Evolutionary conservation across 1,284 basidiomycete genomes (phyloP).

Genomic region (Afroboletus lepidellus): DNA sequence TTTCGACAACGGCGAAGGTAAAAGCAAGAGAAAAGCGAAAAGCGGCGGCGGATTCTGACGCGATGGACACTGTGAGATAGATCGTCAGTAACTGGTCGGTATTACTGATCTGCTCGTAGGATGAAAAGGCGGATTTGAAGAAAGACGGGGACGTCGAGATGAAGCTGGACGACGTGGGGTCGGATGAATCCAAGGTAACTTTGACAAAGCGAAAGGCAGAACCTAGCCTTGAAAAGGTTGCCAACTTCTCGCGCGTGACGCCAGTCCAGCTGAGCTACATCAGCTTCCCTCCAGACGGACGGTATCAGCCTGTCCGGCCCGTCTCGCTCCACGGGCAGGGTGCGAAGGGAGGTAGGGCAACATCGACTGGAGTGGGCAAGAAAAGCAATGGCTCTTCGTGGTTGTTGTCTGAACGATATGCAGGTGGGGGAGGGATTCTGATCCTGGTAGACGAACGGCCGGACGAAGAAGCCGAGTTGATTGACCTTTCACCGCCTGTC

Average conservation of each 20-base stretch:
- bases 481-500: slow-evolving; percentile 61
- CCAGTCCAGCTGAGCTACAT: slow-evolving; percentile 87
- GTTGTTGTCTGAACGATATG: slow-evolving; percentile 55
- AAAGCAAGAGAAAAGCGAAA: slow-evolving; percentile 91
- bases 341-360: slow-evolving; percentile 39
- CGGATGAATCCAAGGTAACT: slow-evolving; percentile 49
- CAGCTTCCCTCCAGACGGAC: slow-evolving; percentile 73
- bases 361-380: slow-evolving; percentile 27
- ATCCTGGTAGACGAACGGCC: slow-evolving; percentile 71
- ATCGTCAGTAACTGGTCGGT: not conserved
- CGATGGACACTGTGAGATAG: slow-evolving; percentile 76
- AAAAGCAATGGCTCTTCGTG: slow-evolving; percentile 22
- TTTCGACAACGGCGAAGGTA: slow-evolving; percentile 93
- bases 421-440: slow-evolving; percentile 82
- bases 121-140: slow-evolving; percentile 56
- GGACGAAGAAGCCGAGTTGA: slow-evolving; percentile 67
- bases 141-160: slow-evolving; percentile 72
- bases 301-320: slow-evolving; percentile 90
- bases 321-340: slow-evolving; percentile 54
- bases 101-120: slow-evolving; percentile 33
- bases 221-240: slow-evolving; percentile 70
- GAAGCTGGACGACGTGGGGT: slow-evolving; percentile 62
- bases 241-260: slow-evolving; percentile 92
- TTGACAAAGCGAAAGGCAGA: slow-evolving; percentile 64
- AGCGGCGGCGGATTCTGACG: slow-evolving; percentile 74